These are phyloP conservation scores for Staphylotrichum tortipilum DNA, from an alignment of 495 filamentous ascomycete genomes.

Conservation along the genomic window DNA sequence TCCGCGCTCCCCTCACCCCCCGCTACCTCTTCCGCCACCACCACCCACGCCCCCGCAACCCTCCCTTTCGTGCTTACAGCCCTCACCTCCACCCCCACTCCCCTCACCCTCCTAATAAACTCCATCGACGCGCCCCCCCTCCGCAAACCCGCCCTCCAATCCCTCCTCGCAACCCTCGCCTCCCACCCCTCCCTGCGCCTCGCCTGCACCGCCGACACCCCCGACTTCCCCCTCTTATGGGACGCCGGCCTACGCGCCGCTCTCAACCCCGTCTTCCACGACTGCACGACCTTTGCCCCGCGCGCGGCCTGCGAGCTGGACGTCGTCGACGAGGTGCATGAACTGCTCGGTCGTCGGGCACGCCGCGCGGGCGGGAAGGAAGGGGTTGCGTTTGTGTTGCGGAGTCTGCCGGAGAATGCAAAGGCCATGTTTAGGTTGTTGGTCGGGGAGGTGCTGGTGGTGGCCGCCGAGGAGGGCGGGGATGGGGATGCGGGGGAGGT, in stretches of 20 bases:
- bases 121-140: constrained; percentile 75
- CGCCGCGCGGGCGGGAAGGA: constrained; percentile 78
- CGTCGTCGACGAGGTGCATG: constrained; percentile 78
- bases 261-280: constrained; percentile 84
- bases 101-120: constrained; percentile 67
- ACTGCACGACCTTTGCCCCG: constrained; percentile 80
- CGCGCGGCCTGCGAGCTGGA: constrained; percentile 61
- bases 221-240: constrained; percentile 83
- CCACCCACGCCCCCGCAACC: constrained; percentile 38
- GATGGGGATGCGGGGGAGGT: constrained; percentile 33
- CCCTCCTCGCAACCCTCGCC: constrained; percentile 66
- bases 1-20: constrained; percentile 49
- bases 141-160: constrained; percentile 59
- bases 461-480: constrained; percentile 46
- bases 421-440: constrained; percentile 75
- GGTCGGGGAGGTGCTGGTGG: constrained; percentile 73
- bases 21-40: constrained; percentile 14
- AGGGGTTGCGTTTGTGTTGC: constrained; percentile 83
- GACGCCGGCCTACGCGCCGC: constrained; percentile 68
- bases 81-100: constrained; percentile 26
- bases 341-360: constrained; percentile 76
- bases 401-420: constrained; percentile 85
- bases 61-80: constrained; percentile 50
- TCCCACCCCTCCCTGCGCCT: constrained; percentile 66
- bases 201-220: constrained; percentile 75